These are phyloP conservation scores for Citrullus mucosospermus DNA, from an alignment of 306 rosid species.

Conservation along the genomic window DNA sequence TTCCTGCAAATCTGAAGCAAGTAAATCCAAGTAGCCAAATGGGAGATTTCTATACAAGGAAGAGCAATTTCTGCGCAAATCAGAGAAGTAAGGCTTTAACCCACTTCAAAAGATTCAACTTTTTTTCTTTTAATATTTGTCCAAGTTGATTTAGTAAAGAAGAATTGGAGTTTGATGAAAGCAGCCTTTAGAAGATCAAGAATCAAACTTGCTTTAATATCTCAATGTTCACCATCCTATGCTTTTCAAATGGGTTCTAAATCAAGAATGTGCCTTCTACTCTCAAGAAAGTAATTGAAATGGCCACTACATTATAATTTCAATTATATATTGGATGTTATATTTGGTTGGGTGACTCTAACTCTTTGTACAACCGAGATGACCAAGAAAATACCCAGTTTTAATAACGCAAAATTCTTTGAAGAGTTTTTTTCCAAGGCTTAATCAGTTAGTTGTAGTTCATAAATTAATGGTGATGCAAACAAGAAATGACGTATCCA, in stretches of 20 bases:
- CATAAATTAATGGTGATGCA: not conserved
- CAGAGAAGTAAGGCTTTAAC: not conserved
- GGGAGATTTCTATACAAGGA: not conserved
- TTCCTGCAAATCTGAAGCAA: not conserved
- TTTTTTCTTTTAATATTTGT: not conserved
- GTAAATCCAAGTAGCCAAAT: not conserved
- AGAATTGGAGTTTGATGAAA: not conserved
- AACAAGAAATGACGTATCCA: not conserved
- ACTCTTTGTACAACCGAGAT: not conserved
- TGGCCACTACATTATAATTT: not conserved
- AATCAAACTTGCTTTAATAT: not conserved
- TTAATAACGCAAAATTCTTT: not conserved
- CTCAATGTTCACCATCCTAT: not conserved
- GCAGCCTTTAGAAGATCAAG: not conserved
- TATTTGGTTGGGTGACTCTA: not conserved
- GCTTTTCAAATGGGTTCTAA: not conserved
- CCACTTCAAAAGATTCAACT: not conserved
- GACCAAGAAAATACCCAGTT: not conserved
- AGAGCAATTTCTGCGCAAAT: not conserved
- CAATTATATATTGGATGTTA: not conserved
- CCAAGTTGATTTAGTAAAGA: not conserved
- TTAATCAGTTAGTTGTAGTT: not conserved
- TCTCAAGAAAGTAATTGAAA: not conserved
- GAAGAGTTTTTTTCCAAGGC: not conserved
- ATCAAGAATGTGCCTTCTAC: not conserved